Evolutionary conservation across 1,284 basidiomycete genomes (phyloP).

Genomic region (Apiotrichum veenhuisii): DNA sequence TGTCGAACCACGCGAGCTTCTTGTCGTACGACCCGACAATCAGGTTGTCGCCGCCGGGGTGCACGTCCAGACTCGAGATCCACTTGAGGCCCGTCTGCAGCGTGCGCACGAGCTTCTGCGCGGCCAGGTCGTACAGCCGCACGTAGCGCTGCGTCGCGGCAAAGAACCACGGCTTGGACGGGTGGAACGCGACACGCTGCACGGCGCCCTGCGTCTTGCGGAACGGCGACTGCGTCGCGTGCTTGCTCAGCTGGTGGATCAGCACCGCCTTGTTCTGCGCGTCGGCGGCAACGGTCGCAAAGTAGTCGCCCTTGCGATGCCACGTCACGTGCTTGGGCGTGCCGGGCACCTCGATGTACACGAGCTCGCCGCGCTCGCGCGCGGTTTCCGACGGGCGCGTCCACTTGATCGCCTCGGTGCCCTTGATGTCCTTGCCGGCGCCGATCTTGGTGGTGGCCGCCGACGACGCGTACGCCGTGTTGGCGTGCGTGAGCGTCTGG

Average conservation of each 20-base stretch:
- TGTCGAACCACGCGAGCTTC: conserved; percentile 97
- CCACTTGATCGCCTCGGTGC: conserved; percentile 53
- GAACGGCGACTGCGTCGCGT: conserved; percentile 97
- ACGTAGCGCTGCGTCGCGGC: conserved; percentile 98
- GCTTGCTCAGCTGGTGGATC: conserved; percentile 89
- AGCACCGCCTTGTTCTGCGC: conserved; percentile 47
- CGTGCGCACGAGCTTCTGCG: conserved; percentile 89
- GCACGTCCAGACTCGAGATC: conserved; percentile 96
- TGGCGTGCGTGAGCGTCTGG: conserved; percentile 57
- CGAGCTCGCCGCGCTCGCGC: conserved; percentile 54
- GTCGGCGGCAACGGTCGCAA: conserved; percentile 70
- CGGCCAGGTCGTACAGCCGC: conserved; percentile 88
- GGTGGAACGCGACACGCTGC: conserved; percentile 92
- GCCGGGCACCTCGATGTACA: conserved; percentile 60
- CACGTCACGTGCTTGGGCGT: conserved; percentile 80
- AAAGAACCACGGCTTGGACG: conserved; percentile 89
- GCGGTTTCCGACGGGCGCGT: conserved; percentile 52
- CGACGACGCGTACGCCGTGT: conserved; percentile 46
- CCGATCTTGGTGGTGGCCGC: conserved; percentile 47
- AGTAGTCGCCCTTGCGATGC: conserved; percentile 94
- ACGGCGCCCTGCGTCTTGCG: conserved; percentile 85
- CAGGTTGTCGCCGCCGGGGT: conserved; percentile 91
- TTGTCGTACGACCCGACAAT: conserved; percentile 97
- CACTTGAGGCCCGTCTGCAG: conserved; percentile 88
- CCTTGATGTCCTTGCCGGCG: conserved; percentile 35